These are phyloP conservation scores for Achaetomiella virescens DNA, from an alignment of 495 filamentous ascomycete genomes.

Conservation along the genomic window DNA sequence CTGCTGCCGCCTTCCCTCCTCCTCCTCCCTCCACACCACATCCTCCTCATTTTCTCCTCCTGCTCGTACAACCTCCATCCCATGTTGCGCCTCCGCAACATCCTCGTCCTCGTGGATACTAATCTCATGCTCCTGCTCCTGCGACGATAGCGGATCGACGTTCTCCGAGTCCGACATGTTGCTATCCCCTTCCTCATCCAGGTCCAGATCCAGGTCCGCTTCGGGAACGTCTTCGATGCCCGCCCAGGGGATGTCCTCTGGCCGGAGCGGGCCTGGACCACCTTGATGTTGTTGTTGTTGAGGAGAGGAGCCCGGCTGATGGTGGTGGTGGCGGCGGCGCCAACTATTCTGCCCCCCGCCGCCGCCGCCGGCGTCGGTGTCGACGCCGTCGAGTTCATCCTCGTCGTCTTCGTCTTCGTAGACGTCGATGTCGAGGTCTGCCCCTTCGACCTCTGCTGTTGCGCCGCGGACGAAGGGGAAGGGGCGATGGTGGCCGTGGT, in stretches of 20 bases:
- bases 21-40: constrained; percentile 6
- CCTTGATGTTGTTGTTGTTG: neutral
- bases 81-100: neutral
- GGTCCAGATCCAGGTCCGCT: neutral
- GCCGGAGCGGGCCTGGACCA: constrained; percentile 16
- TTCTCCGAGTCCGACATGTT: constrained; percentile 38
- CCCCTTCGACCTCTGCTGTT: constrained; percentile 15
- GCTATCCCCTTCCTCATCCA: constrained; percentile 1
- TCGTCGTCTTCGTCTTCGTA: constrained; percentile 14
- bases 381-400: constrained; percentile 30
- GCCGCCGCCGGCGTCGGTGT: no score
- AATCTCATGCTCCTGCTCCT: neutral
- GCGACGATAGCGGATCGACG: constrained; percentile 23
- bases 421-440: constrained; percentile 2
- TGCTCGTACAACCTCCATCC: neutral
- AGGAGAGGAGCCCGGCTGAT: neutral
- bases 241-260: constrained; percentile 40
- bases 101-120: constrained; percentile 11
- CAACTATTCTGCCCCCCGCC: constrained; percentile 11
- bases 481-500: neutral
- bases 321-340: neutral
- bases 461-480: no score
- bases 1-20: constrained; percentile 9
- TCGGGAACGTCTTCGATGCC: constrained; percentile 35
- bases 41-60: neutral